Base-by-base conservation (phyloP, 129 eudicot species). In the Helichrysum umbraculigerum region DNA sequence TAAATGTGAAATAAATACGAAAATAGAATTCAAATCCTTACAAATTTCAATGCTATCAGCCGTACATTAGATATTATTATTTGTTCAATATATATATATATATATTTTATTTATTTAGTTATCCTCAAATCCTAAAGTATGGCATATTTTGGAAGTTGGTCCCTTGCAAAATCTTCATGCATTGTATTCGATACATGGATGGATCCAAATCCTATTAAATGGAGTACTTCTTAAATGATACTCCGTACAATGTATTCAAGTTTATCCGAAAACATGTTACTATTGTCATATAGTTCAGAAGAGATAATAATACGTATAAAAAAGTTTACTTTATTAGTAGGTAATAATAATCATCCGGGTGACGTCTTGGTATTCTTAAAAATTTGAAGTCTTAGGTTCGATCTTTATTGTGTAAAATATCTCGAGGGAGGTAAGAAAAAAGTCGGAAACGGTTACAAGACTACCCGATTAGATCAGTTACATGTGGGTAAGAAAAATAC, bases 1-100 rank as follows among this genome's bases (percentile, higher is more conserved):
- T 79, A 37, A 79, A 66, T 79, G 79, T 67, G 79, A 54, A 66
- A 72, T 79, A 34, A 51, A 63, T 62, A 62, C 7, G 17, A 9
- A 51, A 54, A 63, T 39, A 63, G 17, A 15, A 22, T 65, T 79
- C 77, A 52, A 52, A 64, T 22, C 68, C 57, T 65, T 66, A 15
- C 74, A 66, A n/a, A 58, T 79, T 39, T 34, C 68, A 17, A 65
- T 62, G 30, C 78, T 52, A 52, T 22, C 33, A 37, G 54, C 56
- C 56, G 50, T 63, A 62, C 66, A 35, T 47, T 52, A 22, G 35
- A 76, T 52, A 65, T 42, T 61, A 63, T 30, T 65, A 60, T 32
- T 35, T 34, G 17, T 76, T 33, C 7, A 12, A 21, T 73, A 73
- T n/a, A n/a, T n/a, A n/a, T n/a, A n/a, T n/a, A n/a, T n/a, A n/a